Evolutionary conservation across 139 green algal species (phyloP).

Genomic region (Coelastrella sp.): DNA sequence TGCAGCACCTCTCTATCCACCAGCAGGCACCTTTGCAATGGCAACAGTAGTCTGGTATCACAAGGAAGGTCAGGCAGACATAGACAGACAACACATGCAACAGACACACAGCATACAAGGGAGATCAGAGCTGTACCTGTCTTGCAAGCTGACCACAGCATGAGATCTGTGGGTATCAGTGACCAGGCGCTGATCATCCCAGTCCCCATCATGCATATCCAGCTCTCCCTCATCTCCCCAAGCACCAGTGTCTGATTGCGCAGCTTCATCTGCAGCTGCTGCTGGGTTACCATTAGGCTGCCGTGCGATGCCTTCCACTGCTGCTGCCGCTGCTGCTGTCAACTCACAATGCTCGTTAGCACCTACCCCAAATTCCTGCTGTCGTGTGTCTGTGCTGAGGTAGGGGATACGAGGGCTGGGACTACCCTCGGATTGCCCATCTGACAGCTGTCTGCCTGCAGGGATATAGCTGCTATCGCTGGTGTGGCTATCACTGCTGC

Average conservation of each 20-base stretch:
- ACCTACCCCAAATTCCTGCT: too few relatives aligned
- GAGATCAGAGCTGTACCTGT: not conserved
- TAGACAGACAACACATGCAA: not conserved
- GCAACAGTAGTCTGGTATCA: too few relatives aligned
- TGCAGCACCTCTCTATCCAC: too few relatives aligned
- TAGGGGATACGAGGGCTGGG: too few relatives aligned
- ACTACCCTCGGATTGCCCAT: too few relatives aligned
- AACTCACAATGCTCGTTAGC: too few relatives aligned
- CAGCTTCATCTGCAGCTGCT: not conserved
- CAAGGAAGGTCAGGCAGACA: too few relatives aligned
- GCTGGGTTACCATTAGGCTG: not conserved
- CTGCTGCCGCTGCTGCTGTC: too few relatives aligned
- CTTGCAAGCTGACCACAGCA: not conserved
- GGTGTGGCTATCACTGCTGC: conserved; percentile 3
- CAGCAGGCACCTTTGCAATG: too few relatives aligned
- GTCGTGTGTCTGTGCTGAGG: too few relatives aligned
- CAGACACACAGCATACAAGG: not conserved
- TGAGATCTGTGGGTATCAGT: not conserved
- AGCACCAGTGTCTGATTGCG: not conserved
- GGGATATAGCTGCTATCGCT: conserved; percentile 9
- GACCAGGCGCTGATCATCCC: not conserved
- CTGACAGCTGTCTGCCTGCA: not conserved
- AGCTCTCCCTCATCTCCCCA: not conserved
- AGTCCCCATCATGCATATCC: not conserved
- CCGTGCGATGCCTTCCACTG: not conserved